Base-by-base conservation (phyloP, 208 protist species). In the Wallacemonas sp. region DNA sequence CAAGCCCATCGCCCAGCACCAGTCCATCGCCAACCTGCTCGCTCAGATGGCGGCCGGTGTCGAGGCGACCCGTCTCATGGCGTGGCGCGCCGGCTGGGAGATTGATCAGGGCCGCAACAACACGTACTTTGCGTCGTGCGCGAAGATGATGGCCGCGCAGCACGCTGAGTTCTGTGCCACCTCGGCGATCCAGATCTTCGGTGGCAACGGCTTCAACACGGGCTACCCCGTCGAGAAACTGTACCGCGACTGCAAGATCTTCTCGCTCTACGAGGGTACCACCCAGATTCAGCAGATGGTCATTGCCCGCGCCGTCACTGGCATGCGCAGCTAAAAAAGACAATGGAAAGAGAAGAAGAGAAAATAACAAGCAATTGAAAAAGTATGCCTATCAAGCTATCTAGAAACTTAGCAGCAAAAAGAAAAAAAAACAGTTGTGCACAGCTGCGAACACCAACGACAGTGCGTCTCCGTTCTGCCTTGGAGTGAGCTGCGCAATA, bases 141-240 rank as follows among this genome's bases (percentile, higher is more conserved):
- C 92, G 24, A 97, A 97, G 83, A 66, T 78, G 72, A 68, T 93
- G 36, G 84, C 87, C 21, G 74, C 80, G 12, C 75, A 96, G 55
- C 70, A 88, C 38, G 79, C 76, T 19, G 89, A 96, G 80, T 86
- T 86, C 70, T 81, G 71, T 55, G 80, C 83, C 14, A 82, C 80
- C 30, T 85, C 87, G 57, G 92, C 88, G 12, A 72, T 96, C 34
- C 90, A 96, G 83, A 93, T 96, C 77, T 95, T 96, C 24, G 92
- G 94, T 27, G 94, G 91, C 48, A 96, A 95, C 61, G 94, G 94
- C 46, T 97, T 92, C 77, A 98, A 91, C 76, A 93, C 91, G 16
- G 90, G 92, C 9, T 98, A 97, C 77, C 94, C 94, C 27, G 89
- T 97, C n/a, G 94, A 97, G 74, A 98, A 97, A 77, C 83, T 98